Base-by-base conservation (phyloP, 2,329 filamentous ascomycete species). In the Arthrobotrys megalospora region DNA sequence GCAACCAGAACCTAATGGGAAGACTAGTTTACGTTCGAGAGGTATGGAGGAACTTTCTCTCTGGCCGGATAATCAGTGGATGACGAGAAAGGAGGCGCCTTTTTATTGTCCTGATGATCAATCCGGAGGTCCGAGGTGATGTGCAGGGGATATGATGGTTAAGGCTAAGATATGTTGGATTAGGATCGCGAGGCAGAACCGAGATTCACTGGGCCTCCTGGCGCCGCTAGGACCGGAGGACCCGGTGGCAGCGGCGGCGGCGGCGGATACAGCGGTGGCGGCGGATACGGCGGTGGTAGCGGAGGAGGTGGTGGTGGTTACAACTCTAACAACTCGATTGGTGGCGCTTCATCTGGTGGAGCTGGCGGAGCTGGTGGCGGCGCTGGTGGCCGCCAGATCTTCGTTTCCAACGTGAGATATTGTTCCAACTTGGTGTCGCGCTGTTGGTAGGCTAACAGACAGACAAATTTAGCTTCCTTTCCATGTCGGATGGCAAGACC, bases 1-100 rank as follows among this genome's bases (percentile, higher is more conserved):
- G 94, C 90, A 99, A 99, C 88, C 95, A 97, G 86, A 97, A 96
- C 85, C 88, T 99, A 79, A 98, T 98, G 95, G 96, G 96, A 78
- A 91, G 96, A 85, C 92, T 99, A 83, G 94, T 99, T 85, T 99
- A 99, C 85, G 96, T 99, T 85, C 92, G 96, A 86, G 96, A 99
- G 89, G 94, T 96, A 89, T 80, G 84, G 62, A 83, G 87, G 84
- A 62, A 52, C 60, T 75, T 36, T 34, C 63, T 75, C 80, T 65
- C 55, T 73, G 38, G 71, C 58, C 48, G 53, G 60, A 76, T 79
- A 80, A 52, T 71, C 53, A 38, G 68, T 66, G 75, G 70, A 76
- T 79, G 50, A 65, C 36, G 66, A 72, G 62, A 78, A 75, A 60
- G 62, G 72, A 76, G 65, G 53, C 50, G 66, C 68, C 76, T 68